Conservation (phyloP, 2,329 filamentous ascomycete species). For the Tolypocladium tropicale region DNA sequence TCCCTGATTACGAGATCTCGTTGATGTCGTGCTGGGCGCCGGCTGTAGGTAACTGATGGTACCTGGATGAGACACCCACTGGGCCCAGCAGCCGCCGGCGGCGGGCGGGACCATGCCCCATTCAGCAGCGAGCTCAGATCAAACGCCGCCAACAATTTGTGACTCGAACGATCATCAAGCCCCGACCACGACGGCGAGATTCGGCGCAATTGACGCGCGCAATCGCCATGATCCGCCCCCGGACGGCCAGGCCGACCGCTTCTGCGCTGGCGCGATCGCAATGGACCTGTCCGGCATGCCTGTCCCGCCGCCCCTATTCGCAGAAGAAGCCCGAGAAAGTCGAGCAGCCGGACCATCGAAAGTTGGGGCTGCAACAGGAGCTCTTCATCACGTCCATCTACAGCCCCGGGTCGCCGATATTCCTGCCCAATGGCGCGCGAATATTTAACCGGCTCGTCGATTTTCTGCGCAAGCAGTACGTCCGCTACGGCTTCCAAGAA, state of each 20-base stretch:
- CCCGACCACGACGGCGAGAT: background rate
- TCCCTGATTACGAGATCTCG: background rate
- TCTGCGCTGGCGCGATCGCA: conserved; percentile 8
- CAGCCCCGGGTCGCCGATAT: conserved; percentile 77
- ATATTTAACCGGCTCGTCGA: conserved; percentile 76
- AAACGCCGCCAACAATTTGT: background rate
- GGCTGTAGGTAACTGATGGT: background rate
- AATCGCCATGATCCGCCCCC: conserved; percentile 19
- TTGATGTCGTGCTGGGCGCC: background rate
- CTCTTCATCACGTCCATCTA: conserved; percentile 72
- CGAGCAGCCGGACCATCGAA: conserved; percentile 45
- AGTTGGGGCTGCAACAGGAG: conserved; percentile 54
- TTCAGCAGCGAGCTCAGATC: background rate
- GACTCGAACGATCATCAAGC: background rate
- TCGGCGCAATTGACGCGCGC: conserved; percentile 1
- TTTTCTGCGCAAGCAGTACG: conserved; percentile 76
- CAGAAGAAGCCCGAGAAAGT: conserved; percentile 13
- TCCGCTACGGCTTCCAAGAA: conserved; percentile 76
- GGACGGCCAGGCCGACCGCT: conserved; percentile 10
- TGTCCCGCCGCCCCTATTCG: conserved; percentile 19
- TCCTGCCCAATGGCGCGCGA: conserved; percentile 70
- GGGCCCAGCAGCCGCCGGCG: background rate
- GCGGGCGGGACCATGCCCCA: background rate
- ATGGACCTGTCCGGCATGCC: conserved; percentile 23
- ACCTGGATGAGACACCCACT: background rate